Conservation (phyloP, 1,284 basidiomycete species). For the Irpex rosettiformis region DNA sequence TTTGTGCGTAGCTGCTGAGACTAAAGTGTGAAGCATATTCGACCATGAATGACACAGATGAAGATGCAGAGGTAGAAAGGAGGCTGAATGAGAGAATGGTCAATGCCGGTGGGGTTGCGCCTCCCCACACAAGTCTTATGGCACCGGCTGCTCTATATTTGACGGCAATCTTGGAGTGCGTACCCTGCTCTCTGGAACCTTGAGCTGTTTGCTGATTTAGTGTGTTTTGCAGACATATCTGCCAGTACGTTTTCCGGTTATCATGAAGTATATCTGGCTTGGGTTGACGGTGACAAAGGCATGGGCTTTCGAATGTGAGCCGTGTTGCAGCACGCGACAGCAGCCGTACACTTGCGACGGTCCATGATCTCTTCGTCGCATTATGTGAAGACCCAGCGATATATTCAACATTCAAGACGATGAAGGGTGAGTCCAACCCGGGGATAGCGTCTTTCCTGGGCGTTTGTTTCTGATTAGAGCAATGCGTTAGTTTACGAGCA, state of each 20-base stretch:
- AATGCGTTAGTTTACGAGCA: conserved; percentile 61
- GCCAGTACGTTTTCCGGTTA: conserved; percentile 61
- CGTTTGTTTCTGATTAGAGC: conserved; percentile 6
- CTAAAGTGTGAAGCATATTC: conserved; percentile 84
- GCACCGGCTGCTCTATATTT: conserved; percentile 84
- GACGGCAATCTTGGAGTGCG: conserved; percentile 91
- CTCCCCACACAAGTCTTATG: conserved; percentile 58
- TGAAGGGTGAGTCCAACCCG: conserved; percentile 60
- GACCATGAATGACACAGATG: conserved; percentile 78
- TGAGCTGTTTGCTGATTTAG: conserved; percentile 10
- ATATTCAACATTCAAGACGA: conserved; percentile 80
- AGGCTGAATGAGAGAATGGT: conserved; percentile 58
- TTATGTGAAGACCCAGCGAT: conserved; percentile 85
- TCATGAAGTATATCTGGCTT: neutral
- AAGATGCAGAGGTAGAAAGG: conserved; percentile 62
- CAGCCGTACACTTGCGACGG: conserved; percentile 69
- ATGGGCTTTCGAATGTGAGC: conserved; percentile 78
- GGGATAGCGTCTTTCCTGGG: conserved; percentile 3
- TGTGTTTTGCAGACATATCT: conserved; percentile 55
- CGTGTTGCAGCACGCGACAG: conserved; percentile 83
- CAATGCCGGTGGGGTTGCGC: conserved; percentile 34
- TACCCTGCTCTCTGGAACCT: conserved; percentile 22
- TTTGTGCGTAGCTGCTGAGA: conserved; percentile 59
- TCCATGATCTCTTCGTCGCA: conserved; percentile 80
- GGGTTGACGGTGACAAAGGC: conserved; percentile 42